Evolutionary conservation across 352 stramenopile genomes (phyloP).

Genomic region (Phytophthora capsici): DNA sequence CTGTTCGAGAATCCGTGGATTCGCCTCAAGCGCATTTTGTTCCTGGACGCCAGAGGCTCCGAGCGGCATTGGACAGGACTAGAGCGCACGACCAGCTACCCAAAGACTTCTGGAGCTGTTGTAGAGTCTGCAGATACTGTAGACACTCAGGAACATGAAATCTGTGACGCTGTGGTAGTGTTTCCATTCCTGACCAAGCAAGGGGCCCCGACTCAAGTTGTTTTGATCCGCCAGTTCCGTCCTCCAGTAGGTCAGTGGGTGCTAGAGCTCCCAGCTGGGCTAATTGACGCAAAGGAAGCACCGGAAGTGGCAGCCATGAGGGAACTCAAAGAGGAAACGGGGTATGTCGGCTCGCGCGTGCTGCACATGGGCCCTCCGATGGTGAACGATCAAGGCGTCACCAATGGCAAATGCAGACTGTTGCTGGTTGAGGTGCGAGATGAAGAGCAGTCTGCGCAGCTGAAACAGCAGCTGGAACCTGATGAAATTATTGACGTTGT

Average conservation of each 20-base stretch:
- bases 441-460: conserved; percentile 41
- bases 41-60: conserved; percentile 54
- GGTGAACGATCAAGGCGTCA: conserved; percentile 85
- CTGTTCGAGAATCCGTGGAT: conserved; percentile 76
- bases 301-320: conserved; percentile 74
- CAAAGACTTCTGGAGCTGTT: conserved; percentile 16
- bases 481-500: conserved; percentile 81
- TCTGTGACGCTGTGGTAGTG: conserved; percentile 76
- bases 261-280: conserved; percentile 91
- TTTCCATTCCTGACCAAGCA: conserved; percentile 69
- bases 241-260: conserved; percentile 86
- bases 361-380: conserved; percentile 78
- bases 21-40: conserved; percentile 70
- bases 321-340: conserved; percentile 92
- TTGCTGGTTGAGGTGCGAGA: conserved; percentile 64
- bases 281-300: conserved; percentile 90
- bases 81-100: conserved; percentile 73
- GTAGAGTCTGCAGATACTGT: neutral
- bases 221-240: conserved; percentile 93
- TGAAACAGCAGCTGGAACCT: conserved; percentile 59
- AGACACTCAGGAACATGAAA: conserved; percentile 13
- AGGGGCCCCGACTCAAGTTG: conserved; percentile 40
- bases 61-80: conserved; percentile 71
- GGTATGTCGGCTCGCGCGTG: conserved; percentile 73
- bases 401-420: conserved; percentile 72